phyloP scores from a whole-genome alignment of 306 rosid species.

The Cucurbita ficifolia region DNA sequence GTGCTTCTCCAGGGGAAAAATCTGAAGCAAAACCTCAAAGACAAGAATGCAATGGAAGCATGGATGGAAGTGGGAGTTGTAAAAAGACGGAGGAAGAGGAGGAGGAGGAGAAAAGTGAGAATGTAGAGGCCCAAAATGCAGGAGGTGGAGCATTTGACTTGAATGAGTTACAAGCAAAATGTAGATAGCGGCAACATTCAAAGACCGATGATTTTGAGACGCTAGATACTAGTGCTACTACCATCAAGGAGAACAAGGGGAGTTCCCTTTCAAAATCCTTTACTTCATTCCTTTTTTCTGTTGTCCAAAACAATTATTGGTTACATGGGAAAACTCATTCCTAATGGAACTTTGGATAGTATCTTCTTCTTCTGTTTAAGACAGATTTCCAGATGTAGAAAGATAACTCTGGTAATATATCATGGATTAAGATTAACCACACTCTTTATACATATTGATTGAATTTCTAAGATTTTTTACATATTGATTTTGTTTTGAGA shows the following conservation, averaged over 20 bases:
- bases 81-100: conserved; percentile 18
- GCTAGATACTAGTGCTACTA: conserved; percentile 17
- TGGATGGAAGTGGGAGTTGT: conserved; percentile 29
- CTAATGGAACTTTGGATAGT: conserved; percentile 1
- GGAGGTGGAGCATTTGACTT: conserved; percentile 16
- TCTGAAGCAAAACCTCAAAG: conserved; percentile 25
- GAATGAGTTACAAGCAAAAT: conserved; percentile 46
- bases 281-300: conserved; percentile 29
- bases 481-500: neutral
- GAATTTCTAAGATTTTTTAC: too few species aligned
- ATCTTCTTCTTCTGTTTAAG: conserved; percentile 1
- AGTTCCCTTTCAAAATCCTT: conserved; percentile 34
- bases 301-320: conserved; percentile 16
- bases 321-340: conserved; percentile 6
- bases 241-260: conserved; percentile 30
- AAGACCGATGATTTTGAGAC: conserved; percentile 10
- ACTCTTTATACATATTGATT: too few species aligned
- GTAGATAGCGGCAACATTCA: conserved; percentile 66
- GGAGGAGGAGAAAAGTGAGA: conserved; percentile 10
- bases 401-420: neutral
- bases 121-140: conserved; percentile 15
- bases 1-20: conserved; percentile 28
- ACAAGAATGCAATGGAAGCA: conserved; percentile 52
- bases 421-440: neutral
- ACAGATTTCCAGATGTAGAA: neutral